These are phyloP conservation scores for Cyclaneusma minus DNA, from an alignment of 2,329 filamentous ascomycete species.

Conservation along the genomic window DNA sequence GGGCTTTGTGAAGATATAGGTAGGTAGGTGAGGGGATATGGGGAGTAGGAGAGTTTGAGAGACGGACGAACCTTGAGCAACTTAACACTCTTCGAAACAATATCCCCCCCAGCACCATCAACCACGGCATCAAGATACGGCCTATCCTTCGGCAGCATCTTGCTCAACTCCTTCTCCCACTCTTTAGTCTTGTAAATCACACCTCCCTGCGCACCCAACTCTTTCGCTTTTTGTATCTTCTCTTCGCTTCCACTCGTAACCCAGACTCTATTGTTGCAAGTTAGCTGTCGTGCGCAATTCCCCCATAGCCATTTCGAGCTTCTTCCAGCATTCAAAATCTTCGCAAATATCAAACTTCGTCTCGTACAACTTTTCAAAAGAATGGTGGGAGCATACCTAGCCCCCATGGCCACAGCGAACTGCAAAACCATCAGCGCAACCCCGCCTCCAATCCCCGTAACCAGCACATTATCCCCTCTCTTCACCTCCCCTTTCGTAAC, in stretches of 20 bases:
- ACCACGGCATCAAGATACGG: constrained; percentile 69
- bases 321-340: no score
- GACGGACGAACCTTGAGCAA: constrained; percentile 48
- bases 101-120: constrained; percentile 79
- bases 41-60: no score
- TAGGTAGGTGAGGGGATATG: no score
- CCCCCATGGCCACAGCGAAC: constrained; percentile 62
- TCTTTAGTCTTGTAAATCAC: constrained; percentile 62
- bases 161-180: constrained; percentile 66
- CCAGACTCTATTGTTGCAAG: constrained; percentile 14
- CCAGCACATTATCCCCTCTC: constrained; percentile 56
- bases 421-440: constrained; percentile 71
- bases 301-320: no score
- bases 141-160: constrained; percentile 45
- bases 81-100: constrained; percentile 51
- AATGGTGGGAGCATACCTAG: no score
- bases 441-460: constrained; percentile 88
- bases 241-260: constrained; percentile 39
- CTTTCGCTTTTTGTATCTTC: constrained; percentile 55
- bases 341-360: constrained; percentile 49
- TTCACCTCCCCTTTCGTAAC: constrained; percentile 58
- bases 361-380: constrained; percentile 61
- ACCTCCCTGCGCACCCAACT: constrained; percentile 67
- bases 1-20: no score
- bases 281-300: no score